Evolutionary conservation across 805 yeast genomes (phyloP).

Genomic region (Candida nanaspora): DNA sequence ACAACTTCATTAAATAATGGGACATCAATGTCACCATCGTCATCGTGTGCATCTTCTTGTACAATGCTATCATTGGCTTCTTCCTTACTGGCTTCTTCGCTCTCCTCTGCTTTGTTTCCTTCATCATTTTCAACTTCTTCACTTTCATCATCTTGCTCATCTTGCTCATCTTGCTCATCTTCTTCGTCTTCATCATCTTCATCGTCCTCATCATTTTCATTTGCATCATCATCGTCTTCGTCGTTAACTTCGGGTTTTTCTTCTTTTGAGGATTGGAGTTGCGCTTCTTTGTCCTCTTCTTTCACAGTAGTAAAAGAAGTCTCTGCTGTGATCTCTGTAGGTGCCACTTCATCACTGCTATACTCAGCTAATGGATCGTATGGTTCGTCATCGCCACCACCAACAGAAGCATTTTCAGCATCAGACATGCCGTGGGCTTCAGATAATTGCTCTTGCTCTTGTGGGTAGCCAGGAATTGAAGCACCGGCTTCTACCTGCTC

Average conservation of each 20-base stretch:
- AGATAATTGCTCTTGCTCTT: too few species aligned
- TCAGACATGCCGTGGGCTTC: too few species aligned
- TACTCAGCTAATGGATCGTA: slow-evolving; percentile 5
- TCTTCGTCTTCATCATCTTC: too few species aligned
- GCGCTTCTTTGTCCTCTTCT: too few species aligned
- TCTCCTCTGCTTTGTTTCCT: not conserved
- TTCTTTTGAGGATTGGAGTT: slow-evolving; percentile 1
- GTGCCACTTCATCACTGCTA: slow-evolving; percentile 3
- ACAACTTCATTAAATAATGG: slow-evolving; percentile 26
- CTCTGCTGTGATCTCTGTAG: slow-evolving; percentile 1
- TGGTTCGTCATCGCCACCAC: slow-evolving; percentile 7
- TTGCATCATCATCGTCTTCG: too few species aligned
- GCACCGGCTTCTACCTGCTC: too few species aligned
- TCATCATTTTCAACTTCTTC: too few species aligned
- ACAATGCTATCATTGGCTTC: slow-evolving; percentile 7
- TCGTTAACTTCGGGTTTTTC: not conserved
- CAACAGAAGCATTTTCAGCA: not conserved
- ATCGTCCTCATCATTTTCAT: too few species aligned
- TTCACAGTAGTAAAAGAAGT: too few species aligned
- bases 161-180: too few species aligned
- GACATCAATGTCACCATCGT: slow-evolving; percentile 27
- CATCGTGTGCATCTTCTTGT: not conserved
- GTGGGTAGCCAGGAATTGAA: too few species aligned
- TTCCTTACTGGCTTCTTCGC: slow-evolving; percentile 2
- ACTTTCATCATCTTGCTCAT: too few species aligned